phyloP scores from a whole-genome alignment of 106 monocot genomes.

The Phalaenopsis equestris region DNA sequence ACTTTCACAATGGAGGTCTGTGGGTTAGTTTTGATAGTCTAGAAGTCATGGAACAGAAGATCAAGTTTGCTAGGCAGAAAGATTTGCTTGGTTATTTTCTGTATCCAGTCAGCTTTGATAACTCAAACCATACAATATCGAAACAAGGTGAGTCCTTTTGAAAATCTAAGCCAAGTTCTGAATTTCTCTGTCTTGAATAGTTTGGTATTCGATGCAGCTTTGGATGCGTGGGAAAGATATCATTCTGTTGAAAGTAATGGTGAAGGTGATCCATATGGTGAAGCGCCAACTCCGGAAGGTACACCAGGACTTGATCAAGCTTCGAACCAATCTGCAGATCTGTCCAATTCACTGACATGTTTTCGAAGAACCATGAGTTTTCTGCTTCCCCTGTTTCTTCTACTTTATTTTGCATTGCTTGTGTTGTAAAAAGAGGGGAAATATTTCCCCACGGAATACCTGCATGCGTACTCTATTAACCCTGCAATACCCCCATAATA shows the following conservation, averaged over 20 bases:
- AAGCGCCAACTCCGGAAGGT: conserved; percentile 22
- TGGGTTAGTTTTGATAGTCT: conserved; percentile 72
- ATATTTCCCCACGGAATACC: no score
- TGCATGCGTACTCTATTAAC: no score
- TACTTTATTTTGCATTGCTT: neutral
- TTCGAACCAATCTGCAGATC: conserved; percentile 4
- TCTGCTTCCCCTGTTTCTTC: neutral
- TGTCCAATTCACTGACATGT: neutral
- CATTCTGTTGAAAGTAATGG: conserved; percentile 8
- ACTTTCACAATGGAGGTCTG: conserved; percentile 33
- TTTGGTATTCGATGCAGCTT: conserved; percentile 31
- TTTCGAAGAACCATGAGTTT: neutral
- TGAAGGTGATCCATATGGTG: conserved; percentile 2
- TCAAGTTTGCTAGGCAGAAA: conserved; percentile 33
- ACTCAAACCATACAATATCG: conserved; percentile 39
- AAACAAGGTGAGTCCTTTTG: conserved; percentile 37
- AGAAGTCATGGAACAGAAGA: conserved; percentile 47
- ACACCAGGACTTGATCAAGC: conserved; percentile 18
- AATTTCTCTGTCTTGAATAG: neutral
- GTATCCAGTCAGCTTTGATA: conserved; percentile 68
- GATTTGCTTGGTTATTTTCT: conserved; percentile 69
- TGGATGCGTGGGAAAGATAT: conserved; percentile 36
- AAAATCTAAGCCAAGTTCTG: neutral
- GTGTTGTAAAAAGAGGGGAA: no score
- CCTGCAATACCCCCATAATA: no score